Conservation (phyloP, 345 rosid species). For the Punica granatum region DNA sequence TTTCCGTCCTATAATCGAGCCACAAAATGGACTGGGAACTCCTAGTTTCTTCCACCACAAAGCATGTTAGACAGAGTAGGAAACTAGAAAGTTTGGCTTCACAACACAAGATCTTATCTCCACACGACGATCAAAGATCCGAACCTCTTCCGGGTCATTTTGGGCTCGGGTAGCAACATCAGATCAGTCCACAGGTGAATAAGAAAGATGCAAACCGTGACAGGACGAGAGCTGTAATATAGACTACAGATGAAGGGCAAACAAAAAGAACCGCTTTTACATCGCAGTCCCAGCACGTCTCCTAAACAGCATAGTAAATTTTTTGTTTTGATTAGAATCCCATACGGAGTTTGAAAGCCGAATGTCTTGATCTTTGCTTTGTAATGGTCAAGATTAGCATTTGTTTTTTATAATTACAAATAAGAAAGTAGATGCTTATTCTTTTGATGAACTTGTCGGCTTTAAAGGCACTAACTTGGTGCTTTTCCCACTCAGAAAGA, state of each 20-base stretch:
- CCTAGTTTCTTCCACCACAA: neutral
- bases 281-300: neutral
- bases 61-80: neutral
- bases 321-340: constrained; percentile 2
- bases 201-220: neutral
- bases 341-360: neutral
- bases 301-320: constrained; percentile 3
- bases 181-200: neutral
- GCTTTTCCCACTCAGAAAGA: neutral
- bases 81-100: neutral
- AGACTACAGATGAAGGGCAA: constrained; percentile 5
- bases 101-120: neutral
- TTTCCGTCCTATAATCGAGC: neutral
- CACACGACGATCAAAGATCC: neutral
- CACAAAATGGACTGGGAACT: neutral
- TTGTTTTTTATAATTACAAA: constrained; percentile 6
- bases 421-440: constrained; percentile 9
- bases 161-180: neutral
- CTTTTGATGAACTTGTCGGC: constrained; percentile 3
- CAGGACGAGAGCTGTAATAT: neutral
- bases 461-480: neutral
- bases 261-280: neutral
- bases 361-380: neutral
- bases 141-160: neutral
- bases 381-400: constrained; percentile 6